These are phyloP conservation scores for Zygosaccharomyces bailii DNA, from an alignment of 805 yeast species.

Conservation along the genomic window DNA sequence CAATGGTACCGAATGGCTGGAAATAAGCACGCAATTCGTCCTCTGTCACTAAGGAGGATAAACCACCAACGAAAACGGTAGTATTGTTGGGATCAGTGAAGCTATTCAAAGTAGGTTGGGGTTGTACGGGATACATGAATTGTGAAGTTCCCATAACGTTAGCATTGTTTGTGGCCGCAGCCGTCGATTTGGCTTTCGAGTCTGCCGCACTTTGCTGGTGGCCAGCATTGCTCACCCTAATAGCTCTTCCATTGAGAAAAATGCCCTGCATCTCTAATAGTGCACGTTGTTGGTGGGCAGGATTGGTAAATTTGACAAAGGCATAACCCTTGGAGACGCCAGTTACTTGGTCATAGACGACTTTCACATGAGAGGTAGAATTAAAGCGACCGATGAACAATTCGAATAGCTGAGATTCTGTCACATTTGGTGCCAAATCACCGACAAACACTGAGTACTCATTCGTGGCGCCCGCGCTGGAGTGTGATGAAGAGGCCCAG, in stretches of 20 bases:
- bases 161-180: constrained; percentile 2
- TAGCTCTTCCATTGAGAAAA: constrained; percentile 66
- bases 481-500: constrained; percentile 56
- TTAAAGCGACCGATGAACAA: constrained; percentile 67
- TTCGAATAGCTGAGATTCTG: constrained; percentile 61
- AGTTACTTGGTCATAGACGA: constrained; percentile 71
- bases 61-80: constrained; percentile 66
- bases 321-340: constrained; percentile 82
- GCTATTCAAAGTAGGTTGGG: constrained; percentile 55
- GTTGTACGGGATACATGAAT: constrained; percentile 38
- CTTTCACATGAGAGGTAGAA: constrained; percentile 70
- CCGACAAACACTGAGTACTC: constrained; percentile 82
- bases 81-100: constrained; percentile 81
- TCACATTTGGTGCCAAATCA: constrained; percentile 70
- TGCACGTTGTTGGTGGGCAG: constrained; percentile 67
- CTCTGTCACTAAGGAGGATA: constrained; percentile 55
- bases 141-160: constrained; percentile 17
- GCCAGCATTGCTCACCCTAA: constrained; percentile 67
- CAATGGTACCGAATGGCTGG: constrained; percentile 67
- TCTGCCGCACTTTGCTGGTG: constrained; percentile 13
- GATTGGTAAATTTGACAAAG: constrained; percentile 71
- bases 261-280: constrained; percentile 79
- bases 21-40: constrained; percentile 59
- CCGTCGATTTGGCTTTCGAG: constrained; percentile 6
- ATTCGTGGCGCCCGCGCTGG: constrained; percentile 18